phyloP scores from a whole-genome alignment of 208 protist genomes.

The Leishmania mexicana region DNA sequence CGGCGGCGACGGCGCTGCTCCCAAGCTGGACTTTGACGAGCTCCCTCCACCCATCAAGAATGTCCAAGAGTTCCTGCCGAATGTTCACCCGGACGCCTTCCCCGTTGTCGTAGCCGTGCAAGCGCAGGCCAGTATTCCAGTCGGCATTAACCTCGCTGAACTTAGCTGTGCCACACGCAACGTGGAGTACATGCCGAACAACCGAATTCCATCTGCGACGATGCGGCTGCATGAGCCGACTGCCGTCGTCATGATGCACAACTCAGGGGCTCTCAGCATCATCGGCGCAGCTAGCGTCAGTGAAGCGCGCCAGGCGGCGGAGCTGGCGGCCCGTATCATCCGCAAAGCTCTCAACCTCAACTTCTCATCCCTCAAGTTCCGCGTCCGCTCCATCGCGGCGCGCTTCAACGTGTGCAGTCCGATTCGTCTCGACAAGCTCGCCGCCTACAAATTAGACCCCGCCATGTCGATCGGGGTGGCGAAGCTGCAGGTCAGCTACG shows the following conservation, averaged over 20 bases:
- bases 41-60: constrained; percentile 41
- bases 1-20: constrained; percentile 16
- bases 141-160: constrained; percentile 74
- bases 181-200: constrained; percentile 84
- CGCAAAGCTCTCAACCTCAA: constrained; percentile 74
- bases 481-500: constrained; percentile 71
- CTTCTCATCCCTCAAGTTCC: constrained; percentile 75
- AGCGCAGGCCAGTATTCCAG: constrained; percentile 70
- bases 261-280: constrained; percentile 75
- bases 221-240: constrained; percentile 85
- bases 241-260: constrained; percentile 77
- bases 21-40: constrained; percentile 12
- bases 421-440: constrained; percentile 73
- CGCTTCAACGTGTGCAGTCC: constrained; percentile 87
- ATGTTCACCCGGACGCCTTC: constrained; percentile 55
- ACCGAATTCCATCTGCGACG: constrained; percentile 64
- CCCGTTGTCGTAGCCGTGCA: constrained; percentile 82
- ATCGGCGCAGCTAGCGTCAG: constrained; percentile 77
- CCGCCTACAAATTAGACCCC: constrained; percentile 42
- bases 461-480: constrained; percentile 40
- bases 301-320: constrained; percentile 79
- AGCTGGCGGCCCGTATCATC: constrained; percentile 87
- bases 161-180: constrained; percentile 87
- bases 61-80: constrained; percentile 71
- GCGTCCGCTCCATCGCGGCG: constrained; percentile 80